Evolutionary conservation across 208 protist species (phyloP), one percentile per base, ranked within the genome.

Genomic region (Strigomonas culicis): DNA sequence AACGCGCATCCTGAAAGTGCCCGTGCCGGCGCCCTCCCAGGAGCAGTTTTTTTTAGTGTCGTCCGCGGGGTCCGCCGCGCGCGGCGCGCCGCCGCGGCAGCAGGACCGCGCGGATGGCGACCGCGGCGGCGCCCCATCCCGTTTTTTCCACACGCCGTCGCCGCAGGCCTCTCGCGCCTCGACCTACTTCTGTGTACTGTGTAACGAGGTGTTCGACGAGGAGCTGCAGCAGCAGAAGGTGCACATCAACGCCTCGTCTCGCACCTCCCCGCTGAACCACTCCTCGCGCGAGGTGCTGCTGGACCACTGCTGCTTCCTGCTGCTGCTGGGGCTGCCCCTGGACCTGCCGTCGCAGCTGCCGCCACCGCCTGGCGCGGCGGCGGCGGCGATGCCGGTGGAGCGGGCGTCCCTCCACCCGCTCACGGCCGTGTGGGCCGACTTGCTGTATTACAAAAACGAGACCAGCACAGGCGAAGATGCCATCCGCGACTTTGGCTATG

Each of bases 311-410:
- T 72, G 82, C 1, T 59, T 95, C 24, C 63, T 95, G 21, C 62
- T 63, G 2, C 67, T 82, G 34, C 84, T 86, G 6, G 90, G 90
- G 10, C 93, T 90, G 69, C 77, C 84, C 2, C 75, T 95, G 8
- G 52, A 58, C 28, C 8, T 58, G 7, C 25, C 36, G 52, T 32
- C 27, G 13, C 52, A 58, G 28, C 13, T n/a, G 17, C 27, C 52
- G 8, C 7, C 36, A 11, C 8, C 8, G 8, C 30, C 13, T 3
- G 52, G 52, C n/a, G n/a, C n/a, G n/a, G n/a, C n/a, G n/a, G n/a
- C n/a, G n/a, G n/a, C n/a, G n/a, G n/a, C n/a, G n/a, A n/a, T n/a
- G n/a, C n/a, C n/a, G n/a, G n/a, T n/a, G n/a, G n/a, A n/a, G n/a
- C 4, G 52, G 36, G 52, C 28, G 36, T 32, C 52, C 36, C 52